Evolutionary conservation across 371 early-diverging fungal species (phyloP), one percentile per base, ranked within the genome.

Genomic region (Mortierella sp.): DNA sequence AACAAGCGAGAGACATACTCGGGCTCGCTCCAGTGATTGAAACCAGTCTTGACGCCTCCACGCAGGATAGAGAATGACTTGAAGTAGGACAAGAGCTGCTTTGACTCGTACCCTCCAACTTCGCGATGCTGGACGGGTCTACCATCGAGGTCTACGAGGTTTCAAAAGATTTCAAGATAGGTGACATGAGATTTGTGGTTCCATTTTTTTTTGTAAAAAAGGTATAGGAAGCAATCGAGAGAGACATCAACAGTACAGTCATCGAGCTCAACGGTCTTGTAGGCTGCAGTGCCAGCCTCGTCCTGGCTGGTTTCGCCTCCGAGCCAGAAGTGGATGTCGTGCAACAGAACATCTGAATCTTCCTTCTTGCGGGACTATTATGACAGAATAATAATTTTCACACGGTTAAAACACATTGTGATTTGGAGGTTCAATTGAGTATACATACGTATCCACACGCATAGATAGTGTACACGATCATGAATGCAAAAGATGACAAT

Each of bases 241-340:
- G 2, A 28, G 8, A 43, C n/a, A 6, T 13, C 8, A 41, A 41
- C 87, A 82, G 3, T 88, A 92, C 92, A 93, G 70, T 94, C 94
- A 85, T 96, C 95, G 11, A 96, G 83, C 83, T 96, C 94, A 11
- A 96, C 95, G 0, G 96, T 93, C 83, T 96, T 96, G 88, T 95
- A 96, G 5, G 96, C 96, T 13, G 95, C 96, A 19, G 95, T 94
- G 40, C 96, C 96, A 55, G 95, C 93, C 78, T 95, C 95, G 77
- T 95, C 95, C 78, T 86, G 75, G 57, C 83, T 84, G 10, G 94
- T 94, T 62, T 93, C 89, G 36, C 87, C 75, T 38, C 96, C 96
- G 28, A 96, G 89, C 95, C 95, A 96, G 70, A 95, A 96, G 86
- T 95, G 94, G 73, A 95, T 87, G 72, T 96, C 89, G 67, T 96